Base-by-base conservation (phyloP, 805 yeast genomes). In the Schizosaccharomyces octosporus region DNA sequence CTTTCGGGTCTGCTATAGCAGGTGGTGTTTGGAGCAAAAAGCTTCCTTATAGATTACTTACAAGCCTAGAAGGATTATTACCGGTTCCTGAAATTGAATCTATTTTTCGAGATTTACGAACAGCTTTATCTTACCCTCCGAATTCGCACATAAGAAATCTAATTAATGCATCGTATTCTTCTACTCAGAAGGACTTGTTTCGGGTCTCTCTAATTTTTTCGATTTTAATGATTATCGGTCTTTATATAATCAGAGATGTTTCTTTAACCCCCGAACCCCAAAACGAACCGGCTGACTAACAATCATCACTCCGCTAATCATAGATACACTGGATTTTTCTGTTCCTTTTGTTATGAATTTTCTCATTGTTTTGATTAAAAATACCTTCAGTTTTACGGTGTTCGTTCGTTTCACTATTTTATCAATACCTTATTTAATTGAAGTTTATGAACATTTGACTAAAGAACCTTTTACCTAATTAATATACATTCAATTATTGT, bases 11-110 rank as follows among this genome's bases (percentile, higher is more conserved):
- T 21, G 70, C 81, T 41, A 74, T 81, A 45, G 75, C 83, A 19
- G 84, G 84, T 64, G 83, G 84, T 43, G 72, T 82, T 32, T 81
- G 85, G 85, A 77, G 82, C 17, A 36, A 57, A 48, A n/a, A 27
- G 21, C 60, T 57, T 17, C 27, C 60, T 6, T 19, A 29, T 24
- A 17, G 57, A 6, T 51, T 51, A 29, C n/a, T 51, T 7, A 21
- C 31, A 17, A 17, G n/a, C 36, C 57, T 51, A 19, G 27, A 51
- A 7, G 36, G 19, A 17, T 29, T 19, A 17, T 17, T 51, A 6
- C 36, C 57, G 3, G 36, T 29, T 17, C 36, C 31, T 24, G 57
- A 51, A 51, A 51, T 51, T 17, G 57, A 51, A 6, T 24, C 31
- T 19, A 51, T 51, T 9, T 51, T 51, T 39, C 57, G 36, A 17